A percentile compares a stretch with the other conserved stretches of the same genome.
Evolutionary conservation across 768 basidiomycete genomes (phyloP).

Genomic region (Tylopilus felleus): DNA sequence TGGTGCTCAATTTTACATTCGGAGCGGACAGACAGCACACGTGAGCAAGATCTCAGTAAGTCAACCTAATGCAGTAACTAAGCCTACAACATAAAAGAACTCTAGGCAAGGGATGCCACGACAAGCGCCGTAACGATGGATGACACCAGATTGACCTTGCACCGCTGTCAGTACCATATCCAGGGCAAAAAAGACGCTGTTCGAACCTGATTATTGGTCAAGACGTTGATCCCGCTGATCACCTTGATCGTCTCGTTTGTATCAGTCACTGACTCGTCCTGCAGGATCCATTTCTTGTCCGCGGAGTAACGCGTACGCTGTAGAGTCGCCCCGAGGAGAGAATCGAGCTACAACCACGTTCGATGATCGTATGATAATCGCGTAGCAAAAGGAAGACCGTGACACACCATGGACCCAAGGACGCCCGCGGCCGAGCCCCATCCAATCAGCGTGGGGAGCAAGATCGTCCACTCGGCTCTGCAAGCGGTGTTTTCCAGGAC

Average conservation of each 20-base stretch:
- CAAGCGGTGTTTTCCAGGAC: conserved; percentile 61
- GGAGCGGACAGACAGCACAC: conserved; percentile 9
- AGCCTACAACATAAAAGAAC: too few relatives aligned
- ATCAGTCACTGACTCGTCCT: conserved; percentile 43
- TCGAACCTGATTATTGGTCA: conserved; percentile 82
- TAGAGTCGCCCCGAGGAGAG: conserved; percentile 81
- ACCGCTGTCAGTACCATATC: conserved; percentile 1
- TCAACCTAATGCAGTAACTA: conserved; percentile 24
- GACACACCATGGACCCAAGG: conserved; percentile 73
- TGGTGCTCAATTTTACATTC: too few relatives aligned
- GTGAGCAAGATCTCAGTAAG: conserved; percentile 16
- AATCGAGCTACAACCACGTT: conserved; percentile 61
- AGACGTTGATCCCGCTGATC: conserved; percentile 59
- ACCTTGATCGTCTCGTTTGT: conserved; percentile 49
- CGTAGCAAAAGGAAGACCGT: not conserved
- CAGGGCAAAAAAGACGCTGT: not conserved
- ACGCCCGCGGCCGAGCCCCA: conserved; percentile 70
- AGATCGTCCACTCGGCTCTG: conserved; percentile 34
- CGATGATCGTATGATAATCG: not conserved
- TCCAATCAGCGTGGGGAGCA: conserved; percentile 43
- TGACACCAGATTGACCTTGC: conserved; percentile 45
- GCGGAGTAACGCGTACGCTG: conserved; percentile 76
- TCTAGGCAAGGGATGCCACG: conserved; percentile 34
- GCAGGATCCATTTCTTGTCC: conserved; percentile 58
- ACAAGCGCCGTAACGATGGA: conserved; percentile 37